A percentile compares a stretch with the other conserved stretches of the same genome.
Conservation (phyloP, 768 basidiomycete genomes). For the Antrodiella citrinella region DNA sequence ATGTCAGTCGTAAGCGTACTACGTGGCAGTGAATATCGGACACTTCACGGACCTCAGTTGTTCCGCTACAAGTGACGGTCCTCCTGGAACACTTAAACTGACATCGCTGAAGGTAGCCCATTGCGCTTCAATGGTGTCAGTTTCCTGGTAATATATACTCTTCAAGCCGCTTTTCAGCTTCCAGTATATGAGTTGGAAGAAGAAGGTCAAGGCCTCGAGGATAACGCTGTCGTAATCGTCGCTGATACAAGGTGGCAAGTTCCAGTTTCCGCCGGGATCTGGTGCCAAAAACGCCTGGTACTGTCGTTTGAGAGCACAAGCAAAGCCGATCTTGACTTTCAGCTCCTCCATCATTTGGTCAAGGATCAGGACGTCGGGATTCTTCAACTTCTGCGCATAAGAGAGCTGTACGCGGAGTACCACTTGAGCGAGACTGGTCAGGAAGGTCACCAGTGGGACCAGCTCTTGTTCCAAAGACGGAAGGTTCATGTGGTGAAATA, state of each 20-base stretch:
- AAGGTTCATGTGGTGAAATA: constrained; percentile 83
- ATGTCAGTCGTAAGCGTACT: constrained; percentile 1
- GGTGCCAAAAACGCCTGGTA: constrained; percentile 88
- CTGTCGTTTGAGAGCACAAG: constrained; percentile 91
- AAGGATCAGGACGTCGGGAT: constrained; percentile 84
- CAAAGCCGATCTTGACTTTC: constrained; percentile 82
- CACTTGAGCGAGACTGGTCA: constrained; percentile 89
- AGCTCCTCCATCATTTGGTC: constrained; percentile 93
- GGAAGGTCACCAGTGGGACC: constrained; percentile 90
- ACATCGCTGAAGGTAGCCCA: constrained; percentile 95
- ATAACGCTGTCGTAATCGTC: constrained; percentile 88
- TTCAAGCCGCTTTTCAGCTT: constrained; percentile 90
- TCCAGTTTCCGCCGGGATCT: constrained; percentile 84
- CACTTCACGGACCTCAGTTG: constrained; percentile 71
- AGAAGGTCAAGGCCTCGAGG: constrained; percentile 76
- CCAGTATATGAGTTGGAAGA: constrained; percentile 93
- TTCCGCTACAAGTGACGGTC: constrained; percentile 90
- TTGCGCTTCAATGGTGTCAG: constrained; percentile 93
- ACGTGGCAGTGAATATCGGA: background rate
- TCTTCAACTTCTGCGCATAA: constrained; percentile 80
- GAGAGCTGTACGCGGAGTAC: constrained; percentile 83
- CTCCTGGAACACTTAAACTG: constrained; percentile 78
- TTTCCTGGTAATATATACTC: constrained; percentile 95
- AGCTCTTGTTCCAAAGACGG: constrained; percentile 87
- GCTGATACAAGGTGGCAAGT: constrained; percentile 78